Conservation (phyloP, 495 filamentous ascomycete species). For the Chaetomidium leptoderma region DNA sequence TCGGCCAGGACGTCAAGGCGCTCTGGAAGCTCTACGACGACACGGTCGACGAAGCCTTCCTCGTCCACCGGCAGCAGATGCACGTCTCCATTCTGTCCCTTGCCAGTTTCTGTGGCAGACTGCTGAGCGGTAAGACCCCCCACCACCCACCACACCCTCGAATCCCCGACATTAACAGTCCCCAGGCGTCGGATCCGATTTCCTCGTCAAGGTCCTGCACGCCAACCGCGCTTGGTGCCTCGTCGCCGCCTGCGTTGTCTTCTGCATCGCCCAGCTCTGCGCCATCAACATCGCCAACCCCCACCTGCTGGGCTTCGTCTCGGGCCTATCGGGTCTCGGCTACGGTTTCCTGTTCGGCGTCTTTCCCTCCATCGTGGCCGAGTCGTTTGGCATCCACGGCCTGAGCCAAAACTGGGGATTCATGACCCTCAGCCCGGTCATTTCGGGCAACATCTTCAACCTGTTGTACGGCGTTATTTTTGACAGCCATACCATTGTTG, state of each 20-base stretch:
- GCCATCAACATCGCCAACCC: conserved; percentile 79
- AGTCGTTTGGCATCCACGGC: conserved; percentile 87
- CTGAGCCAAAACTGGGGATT: conserved; percentile 89
- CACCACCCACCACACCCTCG: neutral
- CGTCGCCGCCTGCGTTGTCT: conserved; percentile 69
- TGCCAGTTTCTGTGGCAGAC: conserved; percentile 74
- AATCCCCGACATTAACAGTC: conserved; percentile 8
- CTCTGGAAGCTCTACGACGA: conserved; percentile 82
- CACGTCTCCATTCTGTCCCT: conserved; percentile 92
- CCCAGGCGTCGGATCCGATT: conserved; percentile 82
- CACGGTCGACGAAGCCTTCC: conserved; percentile 64
- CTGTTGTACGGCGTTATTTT: conserved; percentile 78
- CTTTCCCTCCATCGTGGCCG: conserved; percentile 85
- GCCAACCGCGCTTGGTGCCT: conserved; percentile 88
- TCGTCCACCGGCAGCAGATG: conserved; percentile 77
- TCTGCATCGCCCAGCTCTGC: conserved; percentile 73
- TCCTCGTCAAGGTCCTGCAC: conserved; percentile 72
- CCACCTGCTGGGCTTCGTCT: conserved; percentile 69
- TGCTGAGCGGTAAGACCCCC: conserved; percentile 58
- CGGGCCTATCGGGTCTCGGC: conserved; percentile 76
- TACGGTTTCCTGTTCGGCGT: conserved; percentile 96
- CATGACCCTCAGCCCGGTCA: conserved; percentile 82
- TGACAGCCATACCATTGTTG: conserved; percentile 70
- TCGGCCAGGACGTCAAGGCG: conserved; percentile 78
- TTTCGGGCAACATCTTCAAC: conserved; percentile 89